phyloP scores from a whole-genome alignment of 78 protist species.

The Dictyostelium capitatum region DNA sequence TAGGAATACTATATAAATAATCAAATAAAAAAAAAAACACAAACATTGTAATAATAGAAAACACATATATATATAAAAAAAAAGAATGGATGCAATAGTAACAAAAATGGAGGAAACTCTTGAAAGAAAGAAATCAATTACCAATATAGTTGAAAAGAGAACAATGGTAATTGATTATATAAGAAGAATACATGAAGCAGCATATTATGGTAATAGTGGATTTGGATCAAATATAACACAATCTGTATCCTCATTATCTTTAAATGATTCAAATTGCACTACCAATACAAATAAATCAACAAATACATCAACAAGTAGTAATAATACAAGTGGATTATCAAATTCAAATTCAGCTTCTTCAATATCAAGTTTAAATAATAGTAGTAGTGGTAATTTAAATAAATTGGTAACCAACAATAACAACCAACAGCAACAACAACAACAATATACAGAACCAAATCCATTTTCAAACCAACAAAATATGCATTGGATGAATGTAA shows the following conservation, averaged over 20 bases:
- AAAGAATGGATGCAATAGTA: conserved; percentile 74
- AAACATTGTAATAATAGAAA: not conserved
- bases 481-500: conserved; percentile 80
- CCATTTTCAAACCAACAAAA: conserved; percentile 4
- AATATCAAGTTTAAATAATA: not conserved
- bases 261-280: not conserved
- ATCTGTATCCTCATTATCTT: not conserved
- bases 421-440: not conserved
- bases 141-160: conserved; percentile 66
- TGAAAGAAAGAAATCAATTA: conserved; percentile 71
- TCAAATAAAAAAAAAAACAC: too few species aligned
- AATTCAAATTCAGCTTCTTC: conserved; percentile 6
- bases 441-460: conserved; percentile 2
- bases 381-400: conserved; percentile 4
- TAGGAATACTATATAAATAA: too few species aligned
- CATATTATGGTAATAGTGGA: conserved; percentile 39
- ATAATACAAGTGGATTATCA: conserved; percentile 21
- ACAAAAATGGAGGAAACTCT: conserved; percentile 80
- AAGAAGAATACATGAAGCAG: conserved; percentile 77
- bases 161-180: conserved; percentile 72
- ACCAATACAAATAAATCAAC: not conserved
- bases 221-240: not conserved
- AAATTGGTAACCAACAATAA: not conserved
- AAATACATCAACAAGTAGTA: not conserved
- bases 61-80: not conserved